Evolutionary conservation across 352 stramenopile genomes (phyloP).

Genomic region (Globisporangium apiculatum): DNA sequence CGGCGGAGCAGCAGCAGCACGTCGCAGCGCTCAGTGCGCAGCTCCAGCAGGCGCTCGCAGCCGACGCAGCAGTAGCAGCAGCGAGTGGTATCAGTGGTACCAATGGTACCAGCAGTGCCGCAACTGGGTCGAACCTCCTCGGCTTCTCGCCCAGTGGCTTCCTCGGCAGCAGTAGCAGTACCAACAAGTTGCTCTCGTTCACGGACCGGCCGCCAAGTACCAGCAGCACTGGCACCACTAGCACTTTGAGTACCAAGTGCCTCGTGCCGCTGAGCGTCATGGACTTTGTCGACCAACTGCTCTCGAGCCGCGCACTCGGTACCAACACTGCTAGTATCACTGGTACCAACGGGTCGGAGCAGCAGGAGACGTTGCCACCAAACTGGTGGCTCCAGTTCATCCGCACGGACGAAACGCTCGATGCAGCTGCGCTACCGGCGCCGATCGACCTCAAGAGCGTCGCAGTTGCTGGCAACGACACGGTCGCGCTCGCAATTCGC

Average conservation of each 20-base stretch:
- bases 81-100: neutral
- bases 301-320: conserved; percentile 15
- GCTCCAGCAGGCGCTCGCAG: neutral
- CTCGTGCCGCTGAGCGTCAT: conserved; percentile 24
- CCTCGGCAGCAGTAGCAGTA: neutral
- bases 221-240: neutral
- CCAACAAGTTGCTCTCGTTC: conserved; percentile 13
- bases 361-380: too few species aligned
- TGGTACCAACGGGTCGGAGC: neutral
- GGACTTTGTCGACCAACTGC: conserved; percentile 34
- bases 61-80: conserved; percentile 1
- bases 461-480: conserved; percentile 1
- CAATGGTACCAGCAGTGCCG: neutral
- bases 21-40: neutral
- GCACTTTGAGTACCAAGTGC: conserved; percentile 10
- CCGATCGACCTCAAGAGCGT: conserved; percentile 10
- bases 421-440: conserved; percentile 6
- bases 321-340: neutral
- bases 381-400: conserved; percentile 28
- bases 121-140: neutral
- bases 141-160: conserved; percentile 14
- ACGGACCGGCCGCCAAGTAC: conserved; percentile 4
- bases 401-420: conserved; percentile 22
- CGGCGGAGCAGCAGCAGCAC: neutral
- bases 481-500: conserved; percentile 20